Percentiles rank a stretch among this genome's conserved stretches.
Conservation (phyloP, 2,329 filamentous ascomycete genomes). For the Calonectria henricotiae region DNA sequence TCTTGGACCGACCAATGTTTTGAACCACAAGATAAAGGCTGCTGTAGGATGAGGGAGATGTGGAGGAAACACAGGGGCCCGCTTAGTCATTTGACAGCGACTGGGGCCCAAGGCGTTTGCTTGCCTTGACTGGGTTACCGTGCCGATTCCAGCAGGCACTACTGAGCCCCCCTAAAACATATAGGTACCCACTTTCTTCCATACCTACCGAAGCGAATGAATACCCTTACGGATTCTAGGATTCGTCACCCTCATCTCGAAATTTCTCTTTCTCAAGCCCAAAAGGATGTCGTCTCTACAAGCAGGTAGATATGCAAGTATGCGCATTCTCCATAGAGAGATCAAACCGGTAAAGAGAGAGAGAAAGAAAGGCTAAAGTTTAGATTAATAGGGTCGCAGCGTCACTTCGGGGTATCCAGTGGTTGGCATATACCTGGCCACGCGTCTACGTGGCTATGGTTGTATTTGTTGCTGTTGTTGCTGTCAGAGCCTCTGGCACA, state of each 20-base stretch:
- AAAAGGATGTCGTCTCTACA: not conserved
- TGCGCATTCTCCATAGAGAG: not conserved
- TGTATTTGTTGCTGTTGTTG: slow-evolving; percentile 10
- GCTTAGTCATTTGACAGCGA: slow-evolving; percentile 28
- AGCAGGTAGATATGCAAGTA: not conserved
- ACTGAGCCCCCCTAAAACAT: slow-evolving; percentile 23
- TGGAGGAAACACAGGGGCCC: slow-evolving; percentile 35
- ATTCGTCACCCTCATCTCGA: not conserved
- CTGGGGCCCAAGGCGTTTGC: slow-evolving; percentile 14
- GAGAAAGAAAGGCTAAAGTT: not conserved
- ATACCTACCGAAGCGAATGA: not conserved
- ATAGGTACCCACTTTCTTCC: slow-evolving; percentile 14
- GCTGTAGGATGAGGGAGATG: slow-evolving; percentile 37
- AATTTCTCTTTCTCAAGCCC: not conserved
- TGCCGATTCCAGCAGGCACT: slow-evolving; percentile 9
- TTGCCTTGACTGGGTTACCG: slow-evolving; percentile 15
- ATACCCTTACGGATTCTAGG: not conserved
- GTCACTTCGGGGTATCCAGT: not conserved
- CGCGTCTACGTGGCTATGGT: slow-evolving; percentile 11
- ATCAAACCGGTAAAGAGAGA: not conserved
- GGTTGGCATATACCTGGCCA: not conserved
- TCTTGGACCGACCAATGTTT: slow-evolving; percentile 23
- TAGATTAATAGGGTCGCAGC: not conserved
- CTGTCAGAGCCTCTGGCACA: slow-evolving; percentile 8
- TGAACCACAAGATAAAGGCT: slow-evolving; percentile 7